Evolutionary conservation across 2,329 filamentous ascomycete genomes (phyloP), one percentile per base, ranked within the genome.

Genomic region (Talaromyces sp.): DNA sequence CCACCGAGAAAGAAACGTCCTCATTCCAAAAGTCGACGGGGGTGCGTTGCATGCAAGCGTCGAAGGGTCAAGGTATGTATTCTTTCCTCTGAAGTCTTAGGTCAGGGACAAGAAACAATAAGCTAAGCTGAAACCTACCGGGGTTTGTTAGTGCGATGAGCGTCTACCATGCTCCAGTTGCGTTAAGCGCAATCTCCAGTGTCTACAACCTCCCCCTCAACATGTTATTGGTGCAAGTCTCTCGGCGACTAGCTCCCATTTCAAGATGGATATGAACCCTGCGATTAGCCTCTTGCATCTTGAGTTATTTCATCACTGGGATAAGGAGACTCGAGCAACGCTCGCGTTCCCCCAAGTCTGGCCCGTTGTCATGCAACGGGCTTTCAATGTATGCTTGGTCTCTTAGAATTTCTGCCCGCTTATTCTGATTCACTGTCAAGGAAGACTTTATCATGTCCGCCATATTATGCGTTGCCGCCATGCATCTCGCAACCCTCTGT

Each of bases 371-470:
- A 53, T 40, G 35, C 50, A 53, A 22, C 21, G 33, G 50, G 50
- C 50, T 39, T 53, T 53, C 25, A 8, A 40, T 53, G 50, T 53
- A 40, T 28, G 25, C 7, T 28, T 7, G 3, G 7, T 7, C 25
- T 7, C 21, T n/a, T 13, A 13, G 5, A 7, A 40, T 40, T n/a
- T 5, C 13, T 17, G 21, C 7, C 21, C n/a, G 6, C 11, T 9
- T 40, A 25, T 40, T 25, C 13, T 39, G 19, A 53, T 40, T 28
- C n/a, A 7, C 10, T 50, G 1, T 40, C 9, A 21, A 52, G 50
- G 50, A 53, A 40, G 50, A 53, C 21, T 53, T 40, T n/a, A 53
- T 53, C 36, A 40, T 53, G 50, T 53, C 50, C 25, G 50, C 50
- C 50, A 53, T 53, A 22, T 37, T 53, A 31, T 39, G 50, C 13